A percentile compares a stretch with the other conserved stretches of the same genome.
Evolutionary conservation across 805 yeast genomes (phyloP).

Genomic region (Kodamaea kaohsiungensis): DNA sequence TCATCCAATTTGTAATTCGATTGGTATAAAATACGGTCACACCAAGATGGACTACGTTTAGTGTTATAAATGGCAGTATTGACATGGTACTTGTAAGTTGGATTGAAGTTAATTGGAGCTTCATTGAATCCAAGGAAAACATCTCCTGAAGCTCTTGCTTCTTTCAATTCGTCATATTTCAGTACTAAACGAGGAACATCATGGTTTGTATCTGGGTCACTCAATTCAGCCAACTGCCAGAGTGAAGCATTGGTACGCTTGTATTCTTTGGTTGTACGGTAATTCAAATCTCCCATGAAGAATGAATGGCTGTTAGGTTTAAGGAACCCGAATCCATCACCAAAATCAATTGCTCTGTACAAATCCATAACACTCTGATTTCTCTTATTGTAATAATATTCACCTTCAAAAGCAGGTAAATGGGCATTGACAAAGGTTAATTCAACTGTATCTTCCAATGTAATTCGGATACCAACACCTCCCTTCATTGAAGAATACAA

Average conservation of each 20-base stretch:
- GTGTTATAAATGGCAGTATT: slow-evolving; percentile 53
- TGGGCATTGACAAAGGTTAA: slow-evolving; percentile 72
- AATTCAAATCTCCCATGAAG: slow-evolving; percentile 85
- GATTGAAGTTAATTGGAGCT: slow-evolving; percentile 63
- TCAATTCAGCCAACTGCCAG: slow-evolving; percentile 23
- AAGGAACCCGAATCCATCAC: slow-evolving; percentile 54
- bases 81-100: slow-evolving; percentile 71
- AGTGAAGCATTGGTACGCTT: slow-evolving; percentile 14
- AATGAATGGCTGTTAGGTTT: slow-evolving; percentile 61
- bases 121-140: slow-evolving; percentile 68
- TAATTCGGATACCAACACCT: slow-evolving; percentile 62
- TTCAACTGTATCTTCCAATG: slow-evolving; percentile 28
- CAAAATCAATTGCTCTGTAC: slow-evolving; percentile 52
- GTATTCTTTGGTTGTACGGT: slow-evolving; percentile 49
- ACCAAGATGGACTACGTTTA: slow-evolving; percentile 82
- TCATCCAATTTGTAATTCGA: slow-evolving; percentile 32
- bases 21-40: slow-evolving; percentile 76
- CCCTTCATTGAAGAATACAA: slow-evolving; percentile 72
- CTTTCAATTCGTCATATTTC: slow-evolving; percentile 52
- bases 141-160: slow-evolving; percentile 40
- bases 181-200: slow-evolving; percentile 23
- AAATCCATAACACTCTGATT: slow-evolving; percentile 46
- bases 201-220: slow-evolving; percentile 3
- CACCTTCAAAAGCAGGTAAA: slow-evolving; percentile 78
- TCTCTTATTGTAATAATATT: slow-evolving; percentile 44